phyloP scores from a whole-genome alignment of 78 protist genomes.

The Thecamonas trahens region DNA sequence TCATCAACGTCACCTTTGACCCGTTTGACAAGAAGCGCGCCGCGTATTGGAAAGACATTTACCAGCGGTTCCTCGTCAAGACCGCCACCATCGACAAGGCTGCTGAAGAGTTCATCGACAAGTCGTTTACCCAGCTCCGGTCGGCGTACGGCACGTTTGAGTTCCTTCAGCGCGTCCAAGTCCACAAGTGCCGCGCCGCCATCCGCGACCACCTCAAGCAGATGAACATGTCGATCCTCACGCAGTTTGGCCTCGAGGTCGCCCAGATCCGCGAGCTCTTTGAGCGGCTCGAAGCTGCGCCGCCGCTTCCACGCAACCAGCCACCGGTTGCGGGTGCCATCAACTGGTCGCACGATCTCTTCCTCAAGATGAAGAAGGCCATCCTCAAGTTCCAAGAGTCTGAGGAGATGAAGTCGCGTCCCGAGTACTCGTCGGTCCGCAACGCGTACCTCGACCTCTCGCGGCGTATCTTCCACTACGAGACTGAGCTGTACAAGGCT shows the following conservation, averaged over 20 bases:
- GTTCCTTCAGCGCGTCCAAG: conserved; percentile 62
- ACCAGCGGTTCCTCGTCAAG: conserved; percentile 29
- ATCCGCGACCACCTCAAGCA: conserved; percentile 12
- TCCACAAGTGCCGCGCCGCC: conserved; percentile 18
- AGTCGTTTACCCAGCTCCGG: conserved; percentile 61
- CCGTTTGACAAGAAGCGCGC: conserved; percentile 28
- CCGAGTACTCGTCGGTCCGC: conserved; percentile 10
- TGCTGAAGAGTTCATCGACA: conserved; percentile 53
- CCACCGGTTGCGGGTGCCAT: conserved; percentile 84
- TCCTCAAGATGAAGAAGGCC: conserved; percentile 53
- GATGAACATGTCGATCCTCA: conserved; percentile 62
- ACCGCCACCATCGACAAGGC: conserved; percentile 19
- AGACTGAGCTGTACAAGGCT: conserved; percentile 9
- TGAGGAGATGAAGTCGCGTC: conserved; percentile 12
- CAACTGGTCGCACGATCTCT: conserved; percentile 64
- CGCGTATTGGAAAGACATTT: conserved; percentile 33
- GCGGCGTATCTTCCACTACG: conserved; percentile 44
- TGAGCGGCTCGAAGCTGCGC: conserved; percentile 14
- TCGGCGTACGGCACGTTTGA: conserved; percentile 71
- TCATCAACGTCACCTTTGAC: conserved; percentile 52
- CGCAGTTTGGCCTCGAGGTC: conserved; percentile 40
- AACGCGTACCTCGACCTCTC: conserved; percentile 45
- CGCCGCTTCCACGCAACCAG: conserved; percentile 68
- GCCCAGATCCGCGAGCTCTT: conserved; percentile 28
- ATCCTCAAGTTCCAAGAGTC: conserved; percentile 38